These are phyloP conservation scores for Paramecium bursaria DNA, from an alignment of 73 alveolate species.

Conservation along the genomic window DNA sequence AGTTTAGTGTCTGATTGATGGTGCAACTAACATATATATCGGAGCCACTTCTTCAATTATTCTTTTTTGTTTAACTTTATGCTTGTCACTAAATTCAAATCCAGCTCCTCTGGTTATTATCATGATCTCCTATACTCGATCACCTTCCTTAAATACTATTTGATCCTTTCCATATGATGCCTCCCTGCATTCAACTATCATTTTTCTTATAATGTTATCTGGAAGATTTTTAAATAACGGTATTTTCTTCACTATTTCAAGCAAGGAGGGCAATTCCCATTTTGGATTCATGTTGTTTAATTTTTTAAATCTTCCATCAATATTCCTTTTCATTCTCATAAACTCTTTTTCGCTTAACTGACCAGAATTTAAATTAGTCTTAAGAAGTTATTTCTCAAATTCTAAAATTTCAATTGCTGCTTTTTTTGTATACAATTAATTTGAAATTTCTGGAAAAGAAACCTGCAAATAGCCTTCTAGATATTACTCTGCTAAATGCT, in stretches of 20 bases:
- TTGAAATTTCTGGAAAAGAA: constrained; percentile 60
- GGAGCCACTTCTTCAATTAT: constrained; percentile 33
- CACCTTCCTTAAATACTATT: constrained; percentile 59
- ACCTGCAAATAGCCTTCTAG: constrained; percentile 55
- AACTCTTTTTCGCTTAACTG: constrained; percentile 54
- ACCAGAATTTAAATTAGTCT: constrained; percentile 37
- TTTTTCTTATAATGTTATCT: not conserved
- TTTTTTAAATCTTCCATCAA: constrained; percentile 43
- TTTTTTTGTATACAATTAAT: constrained; percentile 54
- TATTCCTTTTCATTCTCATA: constrained; percentile 39
- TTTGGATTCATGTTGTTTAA: constrained; percentile 52
- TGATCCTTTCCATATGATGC: constrained; percentile 60
- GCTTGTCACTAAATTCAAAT: constrained; percentile 31
- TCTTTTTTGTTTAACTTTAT: constrained; percentile 38
- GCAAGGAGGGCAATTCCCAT: constrained; percentile 59
- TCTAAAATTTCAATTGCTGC: constrained; percentile 64
- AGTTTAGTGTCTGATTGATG: constrained; percentile 56
- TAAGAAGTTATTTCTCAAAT: constrained; percentile 37
- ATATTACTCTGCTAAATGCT: constrained; percentile 46
- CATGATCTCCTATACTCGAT: constrained; percentile 23
- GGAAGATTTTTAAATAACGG: constrained; percentile 50
- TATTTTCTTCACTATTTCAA: constrained; percentile 6
- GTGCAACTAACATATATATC: constrained; percentile 53
- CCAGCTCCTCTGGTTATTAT: constrained; percentile 69
- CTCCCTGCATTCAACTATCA: constrained; percentile 29